phyloP scores from a whole-genome alignment of 1,284 basidiomycete species.

The Inonotus obliquus region DNA sequence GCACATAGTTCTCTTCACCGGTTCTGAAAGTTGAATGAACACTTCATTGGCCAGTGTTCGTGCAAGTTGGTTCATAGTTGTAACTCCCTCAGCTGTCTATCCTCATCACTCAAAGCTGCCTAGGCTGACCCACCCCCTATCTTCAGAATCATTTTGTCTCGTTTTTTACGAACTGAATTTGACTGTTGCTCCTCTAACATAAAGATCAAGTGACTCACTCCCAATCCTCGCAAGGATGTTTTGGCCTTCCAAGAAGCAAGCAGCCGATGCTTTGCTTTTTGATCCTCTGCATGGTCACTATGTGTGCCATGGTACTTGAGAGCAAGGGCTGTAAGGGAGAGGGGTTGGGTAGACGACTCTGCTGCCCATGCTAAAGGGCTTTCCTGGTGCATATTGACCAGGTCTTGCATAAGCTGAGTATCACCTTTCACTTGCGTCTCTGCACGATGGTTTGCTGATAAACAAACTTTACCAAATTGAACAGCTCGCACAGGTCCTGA shows the following conservation, averaged over 20 bases:
- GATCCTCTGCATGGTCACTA: constrained; percentile 7
- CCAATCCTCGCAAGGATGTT: constrained; percentile 18
- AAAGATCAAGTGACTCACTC: constrained; percentile 10
- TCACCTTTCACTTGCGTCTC: constrained; percentile 1
- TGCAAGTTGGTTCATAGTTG: constrained; percentile 1
- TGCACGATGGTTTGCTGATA: constrained; percentile 4
- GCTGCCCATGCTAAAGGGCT: neutral
- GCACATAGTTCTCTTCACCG: no score
- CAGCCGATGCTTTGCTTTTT: constrained; percentile 5
- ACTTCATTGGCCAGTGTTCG: constrained; percentile 19
- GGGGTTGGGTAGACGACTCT: neutral
- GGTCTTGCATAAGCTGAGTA: neutral
- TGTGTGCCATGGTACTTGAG: neutral
- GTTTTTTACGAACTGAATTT: neutral
- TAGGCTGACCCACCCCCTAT: constrained; percentile 9
- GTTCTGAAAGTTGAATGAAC: constrained; percentile 16
- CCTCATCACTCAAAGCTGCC: constrained; percentile 17
- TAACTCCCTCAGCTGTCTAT: constrained; percentile 6
- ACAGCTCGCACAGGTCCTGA: neutral
- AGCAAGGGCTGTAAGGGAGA: constrained; percentile 1
- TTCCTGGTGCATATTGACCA: neutral
- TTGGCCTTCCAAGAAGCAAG: constrained; percentile 22
- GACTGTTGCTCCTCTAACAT: neutral
- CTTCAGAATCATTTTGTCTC: neutral
- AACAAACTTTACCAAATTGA: constrained; percentile 1